Percentiles rank a stretch among this genome's conserved stretches.
Conservation (phyloP, 2,329 filamentous ascomycete genomes). For the Massarina eburnea region DNA sequence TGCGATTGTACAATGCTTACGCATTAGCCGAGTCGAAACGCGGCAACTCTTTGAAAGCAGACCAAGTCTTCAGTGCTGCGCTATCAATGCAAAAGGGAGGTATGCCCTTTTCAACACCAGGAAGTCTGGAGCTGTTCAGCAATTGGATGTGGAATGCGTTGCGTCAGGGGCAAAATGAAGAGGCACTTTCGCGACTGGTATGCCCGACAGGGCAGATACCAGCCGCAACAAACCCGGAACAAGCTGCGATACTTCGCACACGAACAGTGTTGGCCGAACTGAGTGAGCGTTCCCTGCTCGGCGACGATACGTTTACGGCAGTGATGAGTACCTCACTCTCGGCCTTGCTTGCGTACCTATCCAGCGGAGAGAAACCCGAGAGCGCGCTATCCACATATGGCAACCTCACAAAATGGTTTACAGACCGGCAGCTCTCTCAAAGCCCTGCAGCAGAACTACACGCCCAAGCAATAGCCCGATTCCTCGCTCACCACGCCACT, state of each 20-base stretch:
- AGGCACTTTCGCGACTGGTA: slow-evolving; percentile 39
- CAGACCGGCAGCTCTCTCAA: slow-evolving; percentile 17
- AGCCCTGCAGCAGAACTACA: slow-evolving; percentile 60
- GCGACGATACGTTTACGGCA: slow-evolving; percentile 46
- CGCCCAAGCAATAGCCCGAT: slow-evolving; percentile 66
- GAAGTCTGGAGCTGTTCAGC: slow-evolving; percentile 54
- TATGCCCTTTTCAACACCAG: slow-evolving; percentile 55
- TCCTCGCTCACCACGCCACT: slow-evolving; percentile 68
- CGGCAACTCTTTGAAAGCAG: slow-evolving; percentile 60
- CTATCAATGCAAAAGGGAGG: slow-evolving; percentile 55
- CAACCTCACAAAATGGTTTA: slow-evolving; percentile 24
- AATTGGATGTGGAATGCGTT: slow-evolving; percentile 69
- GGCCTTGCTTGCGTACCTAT: slow-evolving; percentile 69
- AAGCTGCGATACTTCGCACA: slow-evolving; percentile 18
- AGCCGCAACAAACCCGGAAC: slow-evolving; percentile 6
- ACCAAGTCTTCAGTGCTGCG: slow-evolving; percentile 68
- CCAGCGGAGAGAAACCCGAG: slow-evolving; percentile 38
- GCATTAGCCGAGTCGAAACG: slow-evolving; percentile 68
- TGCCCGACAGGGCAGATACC: slow-evolving; percentile 25
- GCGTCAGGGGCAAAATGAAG: slow-evolving; percentile 36
- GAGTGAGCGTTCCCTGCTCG: slow-evolving; percentile 59
- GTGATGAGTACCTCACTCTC: slow-evolving; percentile 62
- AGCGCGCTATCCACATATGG: slow-evolving; percentile 44
- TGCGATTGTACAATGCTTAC: slow-evolving; percentile 77
- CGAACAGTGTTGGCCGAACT: slow-evolving; percentile 13